Evolutionary conservation across 495 filamentous ascomycete genomes (phyloP).

Genomic region (Thermothielavioides terrestris): DNA sequence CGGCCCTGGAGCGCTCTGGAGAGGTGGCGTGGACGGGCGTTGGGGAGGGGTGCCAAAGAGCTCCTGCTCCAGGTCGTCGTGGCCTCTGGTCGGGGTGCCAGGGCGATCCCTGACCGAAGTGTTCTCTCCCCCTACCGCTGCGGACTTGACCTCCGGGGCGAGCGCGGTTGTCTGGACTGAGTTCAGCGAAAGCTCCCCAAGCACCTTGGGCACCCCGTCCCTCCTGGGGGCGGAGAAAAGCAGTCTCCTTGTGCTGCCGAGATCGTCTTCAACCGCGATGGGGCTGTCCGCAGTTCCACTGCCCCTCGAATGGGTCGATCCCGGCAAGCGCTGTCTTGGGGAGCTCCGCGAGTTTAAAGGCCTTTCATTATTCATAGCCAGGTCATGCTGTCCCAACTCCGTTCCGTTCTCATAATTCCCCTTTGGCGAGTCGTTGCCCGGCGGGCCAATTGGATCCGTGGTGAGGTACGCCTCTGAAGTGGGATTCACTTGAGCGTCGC

Average conservation of each 20-base stretch:
- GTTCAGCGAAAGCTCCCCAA: slow-evolving; percentile 52
- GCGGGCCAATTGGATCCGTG: slow-evolving; percentile 39
- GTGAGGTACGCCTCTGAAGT: slow-evolving; percentile 44
- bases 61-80: slow-evolving; percentile 44
- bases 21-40: slow-evolving; percentile 56
- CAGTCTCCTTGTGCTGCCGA: slow-evolving; percentile 64
- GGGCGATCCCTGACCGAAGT: slow-evolving; percentile 9
- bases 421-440: slow-evolving; percentile 22
- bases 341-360: slow-evolving; percentile 30
- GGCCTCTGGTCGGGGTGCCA: slow-evolving; percentile 17
- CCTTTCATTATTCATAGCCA: slow-evolving; percentile 23
- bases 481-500: slow-evolving; percentile 29
- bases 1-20: slow-evolving; percentile 38
- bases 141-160: slow-evolving; percentile 28
- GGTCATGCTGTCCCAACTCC: slow-evolving; percentile 21
- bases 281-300: slow-evolving; percentile 58
- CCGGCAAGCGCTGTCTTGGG: slow-evolving; percentile 24
- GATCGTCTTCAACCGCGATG: slow-evolving; percentile 44
- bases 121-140: slow-evolving; percentile 36
- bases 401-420: slow-evolving; percentile 24
- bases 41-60: slow-evolving; percentile 47
- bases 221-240: slow-evolving; percentile 69
- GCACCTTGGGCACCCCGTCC: slow-evolving; percentile 48
- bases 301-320: slow-evolving; percentile 38
- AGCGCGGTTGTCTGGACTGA: slow-evolving; percentile 39